phyloP scores from a whole-genome alignment of 2,329 filamentous ascomycete genomes.

The Alternaria solani region DNA sequence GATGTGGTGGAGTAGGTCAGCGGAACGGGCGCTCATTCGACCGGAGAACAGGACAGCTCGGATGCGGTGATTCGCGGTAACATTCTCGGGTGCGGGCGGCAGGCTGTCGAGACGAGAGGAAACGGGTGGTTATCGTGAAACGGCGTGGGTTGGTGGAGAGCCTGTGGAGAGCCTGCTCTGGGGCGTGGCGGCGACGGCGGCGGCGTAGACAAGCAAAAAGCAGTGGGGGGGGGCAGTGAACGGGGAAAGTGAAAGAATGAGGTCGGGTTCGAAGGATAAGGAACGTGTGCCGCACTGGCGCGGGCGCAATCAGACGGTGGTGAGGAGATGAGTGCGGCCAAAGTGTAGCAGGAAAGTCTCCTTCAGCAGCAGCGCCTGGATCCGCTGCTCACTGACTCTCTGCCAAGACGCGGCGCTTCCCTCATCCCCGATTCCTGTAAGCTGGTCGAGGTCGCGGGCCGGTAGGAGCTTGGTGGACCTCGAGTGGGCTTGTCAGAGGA shows the following conservation, averaged over 20 bases:
- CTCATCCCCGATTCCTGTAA: constrained; percentile 24
- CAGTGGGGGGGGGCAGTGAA: background rate
- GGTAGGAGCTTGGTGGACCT: constrained; percentile 20
- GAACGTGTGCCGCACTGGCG: constrained; percentile 16
- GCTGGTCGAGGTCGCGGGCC: constrained; percentile 20
- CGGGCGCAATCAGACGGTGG: constrained; percentile 25
- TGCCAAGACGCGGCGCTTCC: constrained; percentile 22
- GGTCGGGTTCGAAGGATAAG: constrained; percentile 13
- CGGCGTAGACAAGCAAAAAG: constrained; percentile 11
- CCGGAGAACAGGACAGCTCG: constrained; percentile 30
- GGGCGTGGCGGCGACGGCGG: background rate
- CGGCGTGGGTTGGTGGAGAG: background rate
- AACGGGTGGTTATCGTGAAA: background rate
- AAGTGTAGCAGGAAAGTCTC: constrained; percentile 25
- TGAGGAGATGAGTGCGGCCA: constrained; percentile 25
- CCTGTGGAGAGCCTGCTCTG: background rate
- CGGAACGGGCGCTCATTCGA: constrained; percentile 39
- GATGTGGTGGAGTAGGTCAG: constrained; percentile 10
- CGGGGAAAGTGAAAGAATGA: constrained; percentile 14
- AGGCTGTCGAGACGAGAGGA: background rate
- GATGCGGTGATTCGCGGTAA: constrained; percentile 29
- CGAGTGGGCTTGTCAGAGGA: constrained; percentile 18
- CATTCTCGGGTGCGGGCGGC: constrained; percentile 35
- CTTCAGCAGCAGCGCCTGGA: constrained; percentile 16
- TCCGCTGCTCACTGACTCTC: constrained; percentile 17